These are phyloP conservation scores for Claviceps fusiformis DNA, from an alignment of 2,329 filamentous ascomycete species.

Conservation along the genomic window DNA sequence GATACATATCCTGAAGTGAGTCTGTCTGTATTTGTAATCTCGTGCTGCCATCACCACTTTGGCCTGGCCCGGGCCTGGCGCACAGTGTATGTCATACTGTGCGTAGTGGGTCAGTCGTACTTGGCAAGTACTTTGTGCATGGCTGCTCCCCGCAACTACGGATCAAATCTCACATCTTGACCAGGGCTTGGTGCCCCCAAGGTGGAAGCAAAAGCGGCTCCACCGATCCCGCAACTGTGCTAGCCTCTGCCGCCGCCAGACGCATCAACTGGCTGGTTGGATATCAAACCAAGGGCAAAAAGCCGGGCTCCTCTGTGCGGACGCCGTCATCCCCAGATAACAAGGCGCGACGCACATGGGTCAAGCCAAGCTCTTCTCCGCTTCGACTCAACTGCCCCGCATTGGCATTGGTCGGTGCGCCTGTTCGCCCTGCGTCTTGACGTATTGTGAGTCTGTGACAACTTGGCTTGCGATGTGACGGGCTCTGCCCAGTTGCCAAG, in stretches of 20 bases:
- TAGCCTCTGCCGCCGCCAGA: not conserved
- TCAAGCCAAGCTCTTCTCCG: not conserved
- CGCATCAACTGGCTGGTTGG: no score
- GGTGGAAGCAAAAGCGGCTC: not conserved
- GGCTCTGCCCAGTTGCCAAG: not conserved
- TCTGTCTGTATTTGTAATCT: not conserved
- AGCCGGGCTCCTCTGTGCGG: no score
- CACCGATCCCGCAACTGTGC: not conserved
- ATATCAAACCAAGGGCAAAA: no score
- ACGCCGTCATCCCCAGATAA: no score
- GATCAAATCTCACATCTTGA: not conserved
- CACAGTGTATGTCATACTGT: no score
- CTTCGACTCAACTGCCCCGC: not conserved
- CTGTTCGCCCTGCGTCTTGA: not conserved
- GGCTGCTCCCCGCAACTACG: not conserved
- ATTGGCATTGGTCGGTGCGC: not conserved
- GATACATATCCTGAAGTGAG: no score
- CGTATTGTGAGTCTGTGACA: no score
- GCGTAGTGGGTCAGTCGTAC: no score
- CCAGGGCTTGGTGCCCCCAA: not conserved
- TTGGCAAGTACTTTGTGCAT: no score
- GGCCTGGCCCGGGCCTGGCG: no score
- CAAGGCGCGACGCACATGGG: no score
- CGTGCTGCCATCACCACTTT: not conserved
- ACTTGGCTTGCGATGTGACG: not conserved